Evolutionary conservation across 2,329 filamentous ascomycete genomes (phyloP).

Genomic region (Chaetomium sp.): DNA sequence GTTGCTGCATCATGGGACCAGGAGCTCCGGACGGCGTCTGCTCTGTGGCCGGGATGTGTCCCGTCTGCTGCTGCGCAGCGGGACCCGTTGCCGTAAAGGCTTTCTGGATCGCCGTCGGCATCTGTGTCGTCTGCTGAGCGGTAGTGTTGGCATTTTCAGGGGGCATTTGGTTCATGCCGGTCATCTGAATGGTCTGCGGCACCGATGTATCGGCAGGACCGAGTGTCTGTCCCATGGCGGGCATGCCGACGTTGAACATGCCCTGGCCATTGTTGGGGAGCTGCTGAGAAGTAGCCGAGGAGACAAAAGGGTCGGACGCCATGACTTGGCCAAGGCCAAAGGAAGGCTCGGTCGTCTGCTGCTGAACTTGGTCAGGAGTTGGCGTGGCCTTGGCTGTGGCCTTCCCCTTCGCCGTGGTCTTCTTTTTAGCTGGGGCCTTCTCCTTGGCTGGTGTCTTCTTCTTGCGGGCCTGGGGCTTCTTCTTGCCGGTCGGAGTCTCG

Average conservation of each 20-base stretch:
- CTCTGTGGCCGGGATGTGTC: not conserved
- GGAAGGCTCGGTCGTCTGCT: not conserved
- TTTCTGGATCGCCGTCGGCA: not conserved
- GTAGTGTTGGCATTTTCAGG: not conserved
- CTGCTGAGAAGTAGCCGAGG: not conserved
- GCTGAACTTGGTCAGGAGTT: not conserved
- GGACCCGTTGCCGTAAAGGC: not conserved
- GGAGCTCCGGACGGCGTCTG: not conserved
- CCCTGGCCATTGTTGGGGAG: not conserved
- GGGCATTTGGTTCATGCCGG: not conserved
- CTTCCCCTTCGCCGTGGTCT: constrained; percentile 4
- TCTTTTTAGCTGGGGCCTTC: not conserved
- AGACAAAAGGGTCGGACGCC: constrained; percentile 19
- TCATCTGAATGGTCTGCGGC: not conserved
- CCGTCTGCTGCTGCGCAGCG: not conserved
- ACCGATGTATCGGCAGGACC: not conserved
- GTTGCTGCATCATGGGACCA: not conserved
- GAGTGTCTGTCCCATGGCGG: not conserved
- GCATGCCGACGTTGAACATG: constrained; percentile 1
- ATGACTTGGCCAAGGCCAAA: constrained; percentile 18
- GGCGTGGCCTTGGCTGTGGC: not conserved
- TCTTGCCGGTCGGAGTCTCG: constrained; percentile 4
- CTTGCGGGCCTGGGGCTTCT: constrained; percentile 14
- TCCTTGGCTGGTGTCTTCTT: not conserved
- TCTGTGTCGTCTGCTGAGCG: not conserved